Percentiles rank a stretch among this genome's conserved stretches.
Evolutionary conservation across 441 rosid species (phyloP).

Genomic region (Pelargonium citronellum): DNA sequence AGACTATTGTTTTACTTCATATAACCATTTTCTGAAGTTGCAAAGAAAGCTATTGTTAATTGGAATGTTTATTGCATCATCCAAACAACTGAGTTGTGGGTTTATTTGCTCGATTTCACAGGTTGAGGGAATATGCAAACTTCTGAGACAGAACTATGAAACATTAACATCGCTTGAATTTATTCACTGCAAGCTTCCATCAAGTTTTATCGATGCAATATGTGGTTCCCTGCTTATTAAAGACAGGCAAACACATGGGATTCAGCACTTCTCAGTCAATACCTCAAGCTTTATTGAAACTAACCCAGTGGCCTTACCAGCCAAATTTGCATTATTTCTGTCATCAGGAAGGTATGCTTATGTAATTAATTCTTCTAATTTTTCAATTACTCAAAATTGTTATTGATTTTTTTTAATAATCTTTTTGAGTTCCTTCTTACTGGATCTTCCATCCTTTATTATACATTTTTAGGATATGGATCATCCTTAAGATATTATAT

Average conservation of each 20-base stretch:
- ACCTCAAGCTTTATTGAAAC: constrained; percentile 48
- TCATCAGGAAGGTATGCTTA: constrained; percentile 51
- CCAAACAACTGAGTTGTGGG: constrained; percentile 9
- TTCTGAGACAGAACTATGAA: constrained; percentile 53
- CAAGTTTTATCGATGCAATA: constrained; percentile 43
- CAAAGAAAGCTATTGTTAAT: not conserved
- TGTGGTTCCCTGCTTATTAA: constrained; percentile 39
- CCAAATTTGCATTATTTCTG: constrained; percentile 50
- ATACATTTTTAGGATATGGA: no score
- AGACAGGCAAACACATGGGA: constrained; percentile 32
- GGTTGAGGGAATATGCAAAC: constrained; percentile 67
- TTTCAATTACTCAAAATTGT: not conserved
- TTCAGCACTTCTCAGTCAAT: constrained; percentile 49
- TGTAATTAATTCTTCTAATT: constrained; percentile 15
- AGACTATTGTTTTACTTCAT: not conserved
- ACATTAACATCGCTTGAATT: constrained; percentile 67
- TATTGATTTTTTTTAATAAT: not conserved
- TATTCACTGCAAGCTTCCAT: constrained; percentile 64
- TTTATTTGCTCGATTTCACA: constrained; percentile 29
- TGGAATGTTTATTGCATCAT: constrained; percentile 6
- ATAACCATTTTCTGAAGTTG: not conserved
- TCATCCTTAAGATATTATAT: not conserved
- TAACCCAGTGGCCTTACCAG: constrained; percentile 34
- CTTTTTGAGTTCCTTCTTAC: not conserved
- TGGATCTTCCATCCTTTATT: not conserved